Base-by-base conservation (phyloP, 805 yeast species). In the Candida adriatica region DNA sequence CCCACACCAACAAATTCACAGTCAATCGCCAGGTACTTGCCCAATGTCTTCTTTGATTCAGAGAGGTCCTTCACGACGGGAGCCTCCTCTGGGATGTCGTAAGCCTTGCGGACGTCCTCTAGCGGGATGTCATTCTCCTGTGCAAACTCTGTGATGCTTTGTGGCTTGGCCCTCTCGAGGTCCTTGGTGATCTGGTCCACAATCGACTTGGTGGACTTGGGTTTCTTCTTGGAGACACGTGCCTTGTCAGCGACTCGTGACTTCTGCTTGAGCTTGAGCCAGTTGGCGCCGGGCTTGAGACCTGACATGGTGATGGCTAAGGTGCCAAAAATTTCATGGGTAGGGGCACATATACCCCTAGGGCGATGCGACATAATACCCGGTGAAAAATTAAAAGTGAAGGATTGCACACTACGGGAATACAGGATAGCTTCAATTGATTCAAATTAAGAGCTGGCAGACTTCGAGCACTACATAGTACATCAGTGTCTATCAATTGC, bases 1-100 rank as follows among this genome's bases (percentile, higher is more conserved):
- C 95, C 96, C 2, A 82, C 79, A 8, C 96, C 96, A 2, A 88
- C 96, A 63, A 88, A 87, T 48, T 88, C 97, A 61, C 96, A 87
- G 57, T 88, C 97, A 39, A 88, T 73, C 1, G 95, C 85, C 2
- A 87, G 38, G 44, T 70, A 87, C 46, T 71, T 80, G 2, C 96
- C 96, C 1, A 75, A 61, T 26, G 68, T 66, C 31, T 53, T 58
- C 36, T 68, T 59, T 25, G 48, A 50, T 15, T 45, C 45, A 7
- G 53, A 34, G n/a, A 49, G 34, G 17, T 41, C 34, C 2, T 23
- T 18, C n/a, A 37, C 39, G 6, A 24, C 31, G 11, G 31, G 27
- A 4, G 24, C 33, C 6, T 22, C 24, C 8, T 40, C 28, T 15
- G 44, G 40, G 14, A 39, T 36, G 15, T 45, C 45, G 24, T 51